These are phyloP conservation scores for Malassezia brasiliensis DNA, from an alignment of 1,284 basidiomycete species.

Conservation along the genomic window DNA sequence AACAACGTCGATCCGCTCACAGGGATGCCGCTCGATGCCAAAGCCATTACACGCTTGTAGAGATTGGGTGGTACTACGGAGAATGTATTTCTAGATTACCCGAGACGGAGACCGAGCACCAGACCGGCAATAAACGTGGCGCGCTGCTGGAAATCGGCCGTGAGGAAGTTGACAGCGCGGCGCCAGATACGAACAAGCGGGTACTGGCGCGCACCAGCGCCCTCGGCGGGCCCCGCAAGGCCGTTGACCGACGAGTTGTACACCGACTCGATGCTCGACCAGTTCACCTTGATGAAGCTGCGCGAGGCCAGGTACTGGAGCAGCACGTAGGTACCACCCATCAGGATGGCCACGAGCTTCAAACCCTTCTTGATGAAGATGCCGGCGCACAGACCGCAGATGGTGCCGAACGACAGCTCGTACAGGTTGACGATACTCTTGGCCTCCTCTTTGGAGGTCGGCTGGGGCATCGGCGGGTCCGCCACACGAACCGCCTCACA, in stretches of 20 bases:
- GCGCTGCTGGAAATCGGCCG: conserved; percentile 75
- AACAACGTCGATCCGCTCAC: conserved; percentile 43
- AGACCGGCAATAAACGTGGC: conserved; percentile 54
- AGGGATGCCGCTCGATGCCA: conserved; percentile 38
- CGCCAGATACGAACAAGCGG: conserved; percentile 56
- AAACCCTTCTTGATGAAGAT: conserved; percentile 90
- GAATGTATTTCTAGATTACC: conserved; percentile 34
- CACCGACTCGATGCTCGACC: conserved; percentile 54
- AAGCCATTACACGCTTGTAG: conserved; percentile 32
- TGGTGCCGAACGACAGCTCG: conserved; percentile 76
- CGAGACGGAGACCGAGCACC: conserved; percentile 52
- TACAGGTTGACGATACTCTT: conserved; percentile 65
- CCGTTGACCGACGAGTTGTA: conserved; percentile 69
- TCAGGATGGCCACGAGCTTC: conserved; percentile 66
- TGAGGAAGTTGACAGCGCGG: conserved; percentile 72
- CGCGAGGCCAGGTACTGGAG: conserved; percentile 43
- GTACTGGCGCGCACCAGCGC: conserved; percentile 45
- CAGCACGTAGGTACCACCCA: conserved; percentile 55
- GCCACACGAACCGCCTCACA: conserved; percentile 5
- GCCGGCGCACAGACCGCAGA: conserved; percentile 72
- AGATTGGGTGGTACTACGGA: conserved; percentile 1
- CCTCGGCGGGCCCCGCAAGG: conserved; percentile 51
- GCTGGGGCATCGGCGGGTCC: conserved; percentile 1
- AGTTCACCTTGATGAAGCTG: conserved; percentile 65
- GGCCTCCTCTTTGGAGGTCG: conserved; percentile 48